phyloP scores from a whole-genome alignment of 768 basidiomycete genomes.

The Gautieria morchelliformis region DNA sequence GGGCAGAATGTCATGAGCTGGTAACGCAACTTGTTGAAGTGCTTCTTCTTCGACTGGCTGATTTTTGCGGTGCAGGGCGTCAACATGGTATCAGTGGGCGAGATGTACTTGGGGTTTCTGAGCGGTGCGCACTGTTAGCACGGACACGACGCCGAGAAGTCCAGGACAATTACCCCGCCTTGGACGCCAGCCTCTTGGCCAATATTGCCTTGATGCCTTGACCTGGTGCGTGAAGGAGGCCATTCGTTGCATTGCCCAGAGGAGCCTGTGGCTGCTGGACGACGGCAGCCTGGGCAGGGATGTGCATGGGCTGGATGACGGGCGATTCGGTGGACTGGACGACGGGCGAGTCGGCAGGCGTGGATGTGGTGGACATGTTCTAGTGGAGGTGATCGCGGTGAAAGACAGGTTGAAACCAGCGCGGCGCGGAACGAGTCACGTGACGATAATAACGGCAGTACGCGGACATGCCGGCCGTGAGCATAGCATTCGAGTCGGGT shows the following conservation, averaged over 20 bases:
- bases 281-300: constrained; percentile 71
- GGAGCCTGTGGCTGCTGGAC: constrained; percentile 74
- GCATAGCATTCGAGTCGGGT: too few relatives aligned
- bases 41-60: constrained; percentile 84
- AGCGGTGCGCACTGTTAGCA: not conserved
- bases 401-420: not conserved
- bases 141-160: not conserved
- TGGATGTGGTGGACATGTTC: constrained; percentile 42
- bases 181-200: constrained; percentile 81
- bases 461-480: too few relatives aligned
- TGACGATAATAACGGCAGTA: not conserved
- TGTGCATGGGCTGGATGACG: constrained; percentile 73
- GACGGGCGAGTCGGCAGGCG: constrained; percentile 59
- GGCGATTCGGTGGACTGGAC: constrained; percentile 74
- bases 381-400: not conserved
- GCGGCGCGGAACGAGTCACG: not conserved
- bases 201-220: constrained; percentile 88
- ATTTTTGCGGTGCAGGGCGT: constrained; percentile 92
- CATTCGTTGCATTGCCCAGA: constrained; percentile 54
- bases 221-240: constrained; percentile 43
- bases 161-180: constrained; percentile 55
- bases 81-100: constrained; percentile 92
- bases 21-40: constrained; percentile 71
- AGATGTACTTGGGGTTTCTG: constrained; percentile 83
- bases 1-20: not conserved